Percentiles rank a stretch among this genome's conserved stretches.
phyloP scores from a whole-genome alignment of 2,329 filamentous ascomycete genomes.

The Sporothrix pseudoabietina region DNA sequence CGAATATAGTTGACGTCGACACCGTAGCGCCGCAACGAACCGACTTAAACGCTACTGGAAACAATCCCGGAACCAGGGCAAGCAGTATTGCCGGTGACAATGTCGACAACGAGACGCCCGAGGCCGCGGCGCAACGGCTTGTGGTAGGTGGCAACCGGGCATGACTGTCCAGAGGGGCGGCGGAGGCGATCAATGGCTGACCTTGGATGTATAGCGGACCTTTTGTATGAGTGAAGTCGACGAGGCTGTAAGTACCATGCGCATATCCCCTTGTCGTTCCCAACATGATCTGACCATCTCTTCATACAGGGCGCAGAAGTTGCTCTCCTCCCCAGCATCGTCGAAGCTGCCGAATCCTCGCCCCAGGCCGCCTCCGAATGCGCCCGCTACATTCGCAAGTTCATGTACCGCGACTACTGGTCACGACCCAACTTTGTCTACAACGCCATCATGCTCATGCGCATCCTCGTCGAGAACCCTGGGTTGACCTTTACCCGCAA shows the following conservation, averaged over 20 bases:
- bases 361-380: constrained; percentile 81
- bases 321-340: constrained; percentile 86
- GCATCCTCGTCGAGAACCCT: constrained; percentile 90
- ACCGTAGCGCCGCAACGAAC: not conserved
- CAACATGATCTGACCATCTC: not conserved
- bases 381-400: constrained; percentile 78
- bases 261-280: not conserved
- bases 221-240: constrained; percentile 32
- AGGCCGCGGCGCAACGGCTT: constrained; percentile 29
- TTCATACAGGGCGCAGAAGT: constrained; percentile 75
- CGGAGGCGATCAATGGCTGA: constrained; percentile 10
- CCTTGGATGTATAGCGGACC: constrained; percentile 4
- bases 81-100: constrained; percentile 8
- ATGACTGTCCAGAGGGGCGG: not conserved
- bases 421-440: constrained; percentile 75
- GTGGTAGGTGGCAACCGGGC: constrained; percentile 27
- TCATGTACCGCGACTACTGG: constrained; percentile 72
- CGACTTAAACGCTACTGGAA: not conserved
- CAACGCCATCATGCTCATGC: constrained; percentile 92
- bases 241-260: constrained; percentile 27
- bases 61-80: not conserved
- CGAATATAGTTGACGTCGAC: not conserved
- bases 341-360: constrained; percentile 92
- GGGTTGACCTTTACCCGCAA: constrained; percentile 89
- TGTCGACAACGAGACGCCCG: constrained; percentile 30